Evolutionary conservation across 345 rosid genomes (phyloP), one percentile per base, ranked within the genome.

Genomic region (Camelina laxa): DNA sequence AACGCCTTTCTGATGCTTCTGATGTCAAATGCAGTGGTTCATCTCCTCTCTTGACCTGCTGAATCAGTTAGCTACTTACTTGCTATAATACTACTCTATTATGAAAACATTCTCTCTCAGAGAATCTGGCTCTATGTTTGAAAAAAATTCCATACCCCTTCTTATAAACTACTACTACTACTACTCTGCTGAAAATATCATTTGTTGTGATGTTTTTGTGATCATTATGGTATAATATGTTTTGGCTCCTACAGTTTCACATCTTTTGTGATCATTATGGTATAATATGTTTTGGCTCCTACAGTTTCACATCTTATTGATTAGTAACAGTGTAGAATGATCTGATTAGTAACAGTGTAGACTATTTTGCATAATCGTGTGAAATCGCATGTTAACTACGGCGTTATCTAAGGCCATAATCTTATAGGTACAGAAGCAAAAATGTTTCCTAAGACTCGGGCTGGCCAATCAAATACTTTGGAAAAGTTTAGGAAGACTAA

Each of bases 31-130:
- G 86, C 82, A 88, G 87, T 80, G 92, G 88, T 76, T 77, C 76
- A 33, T 92, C 98, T 75, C 91, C 97, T 75, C 94, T 96, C 49
- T 83, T 88, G 91, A 92, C 92, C 42, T 92, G 67, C 82, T 91
- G 86, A 92, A 13, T 60, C 27, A 62, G 2, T 12, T 27, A 19
- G 20, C 30, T 27, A 24, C 63, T 62, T 62, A 54, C 68, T 62
- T 68, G n/a, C 70, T 14, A 50, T 49, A 16, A 50, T 49, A 16
- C 54, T 49, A 7, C 54, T 44, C 53, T 30, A n/a, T 27, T 65
- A 2, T 54, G 55, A 63, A 20, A 14, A 45, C 14, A 31, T 59
- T 74, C 54, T 75, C 60, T 67, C 68, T 75, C 55, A 4, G 73
- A 67, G 73, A 59, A 38, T 38, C 27, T 38, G 7, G 21, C 17